Evolutionary conservation across 345 rosid species (phyloP), one percentile per base, ranked within the genome.

Genomic region (Ailanthus altissimus): DNA sequence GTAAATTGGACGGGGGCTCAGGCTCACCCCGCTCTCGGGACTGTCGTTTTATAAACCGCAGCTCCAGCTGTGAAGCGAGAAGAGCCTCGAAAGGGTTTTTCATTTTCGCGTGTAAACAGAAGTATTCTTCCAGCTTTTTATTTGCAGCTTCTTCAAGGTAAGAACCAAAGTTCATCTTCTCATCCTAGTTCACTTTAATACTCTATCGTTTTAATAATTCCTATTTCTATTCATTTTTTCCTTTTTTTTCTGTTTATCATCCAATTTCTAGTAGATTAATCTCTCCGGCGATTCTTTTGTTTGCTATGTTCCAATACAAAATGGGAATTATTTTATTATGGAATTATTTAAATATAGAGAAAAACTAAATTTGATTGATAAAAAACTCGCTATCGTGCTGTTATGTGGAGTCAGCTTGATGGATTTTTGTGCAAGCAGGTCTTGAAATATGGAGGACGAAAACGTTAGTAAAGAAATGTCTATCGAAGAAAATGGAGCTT

Each of bases 361-460:
- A 0, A 18, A 51, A 50, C 4, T 18, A 16, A 46, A 3, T n/a
- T 43, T 66, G 50, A 65, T 38, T 40, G 51, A 66, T 66, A 21
- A 66, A 23, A n/a, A 8, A 10, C 43, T 1, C 43, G 16, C 20
- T 1, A 14, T 12, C 20, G n/a, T 66, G 16, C 32, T 47, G 32
- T 50, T 49, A 28, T 62, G 26, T 74, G 47, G 16, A 23, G 11
- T 71, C 14, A n/a, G 25, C 68, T 59, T 59, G 66, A 59, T 26
- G 51, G 1, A 5, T 74, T 51, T 32, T 40, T 60, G 20, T 77
- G 72, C 38, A 77, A 58, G 32, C 72, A 60, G 83, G 74, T 58
- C 32, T 62, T 63, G 32, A 20, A 23, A 21, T 78, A 88, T 88
- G 90, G 89, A 86, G 62, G 82, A 77, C 12, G 87, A 85, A 28